Base-by-base conservation (phyloP, 306 rosid species). In the Corylus americana region DNA sequence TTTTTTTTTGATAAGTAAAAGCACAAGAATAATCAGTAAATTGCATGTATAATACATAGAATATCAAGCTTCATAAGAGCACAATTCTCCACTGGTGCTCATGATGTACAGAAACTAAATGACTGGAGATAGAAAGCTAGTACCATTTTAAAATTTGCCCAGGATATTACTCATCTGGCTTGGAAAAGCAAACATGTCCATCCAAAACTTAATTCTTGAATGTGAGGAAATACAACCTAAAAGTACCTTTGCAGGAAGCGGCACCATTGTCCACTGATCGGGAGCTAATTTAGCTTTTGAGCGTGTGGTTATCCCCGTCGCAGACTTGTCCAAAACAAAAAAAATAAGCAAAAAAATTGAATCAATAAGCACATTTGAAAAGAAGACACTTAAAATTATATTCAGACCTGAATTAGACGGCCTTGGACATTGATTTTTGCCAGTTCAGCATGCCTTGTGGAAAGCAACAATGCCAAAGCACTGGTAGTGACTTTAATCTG, bases 401-500 rank as follows among this genome's bases (percentile, higher is more conserved):
- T 74, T 70, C 83, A 69, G 71, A 94, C 98, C 98, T 92, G 89
- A 75, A 91, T 48, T 58, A 91, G 79, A 82, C 86, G 78, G 84
- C 97, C 97, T 72, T 83, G 93, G 49, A 94, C 98, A 27, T 76
- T 81, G 70, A 76, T 81, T 85, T 87, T 91, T 59, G 76, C 84
- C 47, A 94, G 74, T 88, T 92, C 92, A 75, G 83, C 71, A 73
- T 92, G 97, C 75, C 88, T 83, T 5, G 94, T 85, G 74, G 85
- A 70, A 68, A 92, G 87, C 89, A 94, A 79, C 85, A 94, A 85
- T 77, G 94, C 95, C 82, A 94, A 86, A 70, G 97, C 97, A 85
- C 90, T 90, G 51, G 98, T 92, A 54, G 97, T 92, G 78, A 94
- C 95, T 85, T 91, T 94, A 81, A 94, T 92, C 86, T 94, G 97